These are phyloP conservation scores for Alnus glutinosa DNA, from an alignment of 306 rosid species.

Conservation along the genomic window DNA sequence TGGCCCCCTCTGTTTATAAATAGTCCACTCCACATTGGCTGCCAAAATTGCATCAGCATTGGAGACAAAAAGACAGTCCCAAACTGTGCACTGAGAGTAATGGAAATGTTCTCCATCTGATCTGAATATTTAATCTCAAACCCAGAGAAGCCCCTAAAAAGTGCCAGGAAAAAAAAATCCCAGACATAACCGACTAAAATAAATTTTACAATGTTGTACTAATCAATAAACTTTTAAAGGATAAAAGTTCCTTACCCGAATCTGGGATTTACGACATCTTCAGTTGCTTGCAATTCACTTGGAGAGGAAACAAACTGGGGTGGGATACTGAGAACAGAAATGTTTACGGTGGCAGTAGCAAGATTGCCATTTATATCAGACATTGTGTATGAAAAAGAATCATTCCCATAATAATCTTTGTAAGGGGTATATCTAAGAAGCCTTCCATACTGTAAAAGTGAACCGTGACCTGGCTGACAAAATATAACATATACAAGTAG, in stretches of 20 bases:
- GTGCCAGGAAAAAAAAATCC: constrained; percentile 6
- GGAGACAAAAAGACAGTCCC: constrained; percentile 70
- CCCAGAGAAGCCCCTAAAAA: constrained; percentile 69
- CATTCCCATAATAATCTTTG: constrained; percentile 69
- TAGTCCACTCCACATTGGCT: constrained; percentile 55
- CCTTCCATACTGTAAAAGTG: constrained; percentile 61
- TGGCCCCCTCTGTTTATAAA: constrained; percentile 35
- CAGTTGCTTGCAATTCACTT: constrained; percentile 72
- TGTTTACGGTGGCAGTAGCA: constrained; percentile 62
- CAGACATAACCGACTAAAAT: background rate
- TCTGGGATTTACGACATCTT: constrained; percentile 70
- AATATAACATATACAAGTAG: constrained; percentile 6
- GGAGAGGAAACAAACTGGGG: constrained; percentile 80
- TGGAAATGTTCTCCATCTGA: constrained; percentile 58
- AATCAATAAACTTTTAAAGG: background rate
- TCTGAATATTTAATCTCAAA: constrained; percentile 80
- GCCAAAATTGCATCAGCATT: constrained; percentile 65
- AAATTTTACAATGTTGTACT: background rate
- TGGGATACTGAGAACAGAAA: constrained; percentile 70
- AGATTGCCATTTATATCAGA: constrained; percentile 79
- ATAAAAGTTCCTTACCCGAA: constrained; percentile 54
- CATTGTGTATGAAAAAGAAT: constrained; percentile 67
- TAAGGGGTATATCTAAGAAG: constrained; percentile 72
- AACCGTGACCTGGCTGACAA: constrained; percentile 74
- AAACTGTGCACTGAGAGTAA: constrained; percentile 58